Conservation (phyloP, 2,329 filamentous ascomycete genomes). For the Arthrobotrys conoides region DNA sequence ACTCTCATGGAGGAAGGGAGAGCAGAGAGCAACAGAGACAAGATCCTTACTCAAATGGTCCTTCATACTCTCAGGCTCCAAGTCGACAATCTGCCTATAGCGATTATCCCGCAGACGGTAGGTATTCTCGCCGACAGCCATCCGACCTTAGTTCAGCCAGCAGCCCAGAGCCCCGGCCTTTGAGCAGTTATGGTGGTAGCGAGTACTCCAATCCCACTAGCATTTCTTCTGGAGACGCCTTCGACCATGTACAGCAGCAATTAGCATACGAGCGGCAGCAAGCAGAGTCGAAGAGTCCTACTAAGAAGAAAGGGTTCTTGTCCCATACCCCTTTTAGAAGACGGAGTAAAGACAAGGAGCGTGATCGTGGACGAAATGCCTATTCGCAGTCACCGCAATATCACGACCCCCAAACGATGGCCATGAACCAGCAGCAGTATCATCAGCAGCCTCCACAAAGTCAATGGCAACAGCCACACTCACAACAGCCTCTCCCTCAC, state of each 20-base stretch:
- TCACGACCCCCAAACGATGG: constrained; percentile 61
- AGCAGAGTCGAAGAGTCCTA: constrained; percentile 77
- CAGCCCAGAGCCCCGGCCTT: constrained; percentile 78
- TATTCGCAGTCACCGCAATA: constrained; percentile 66
- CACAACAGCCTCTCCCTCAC: constrained; percentile 17
- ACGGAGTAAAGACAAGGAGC: constrained; percentile 75
- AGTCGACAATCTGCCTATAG: constrained; percentile 77
- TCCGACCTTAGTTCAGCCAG: constrained; percentile 79
- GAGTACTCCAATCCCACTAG: constrained; percentile 86
- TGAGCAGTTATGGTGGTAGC: constrained; percentile 87
- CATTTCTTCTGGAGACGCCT: constrained; percentile 60
- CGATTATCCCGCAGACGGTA: constrained; percentile 92
- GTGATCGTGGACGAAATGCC: constrained; percentile 55
- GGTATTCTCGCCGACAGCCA: constrained; percentile 80
- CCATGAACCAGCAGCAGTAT: constrained; percentile 41
- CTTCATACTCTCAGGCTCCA: constrained; percentile 36
- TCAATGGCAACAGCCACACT: constrained; percentile 43
- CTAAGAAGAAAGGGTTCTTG: constrained; percentile 87
- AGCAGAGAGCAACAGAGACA: constrained; percentile 21
- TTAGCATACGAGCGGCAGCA: constrained; percentile 82
- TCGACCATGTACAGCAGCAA: constrained; percentile 72
- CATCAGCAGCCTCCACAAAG: constrained; percentile 6
- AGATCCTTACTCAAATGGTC: constrained; percentile 46
- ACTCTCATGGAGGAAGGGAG: constrained; percentile 21
- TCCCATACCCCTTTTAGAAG: constrained; percentile 96